Evolutionary conservation across 208 protist genomes (phyloP).

Genomic region (Crithidia expoeki): DNA sequence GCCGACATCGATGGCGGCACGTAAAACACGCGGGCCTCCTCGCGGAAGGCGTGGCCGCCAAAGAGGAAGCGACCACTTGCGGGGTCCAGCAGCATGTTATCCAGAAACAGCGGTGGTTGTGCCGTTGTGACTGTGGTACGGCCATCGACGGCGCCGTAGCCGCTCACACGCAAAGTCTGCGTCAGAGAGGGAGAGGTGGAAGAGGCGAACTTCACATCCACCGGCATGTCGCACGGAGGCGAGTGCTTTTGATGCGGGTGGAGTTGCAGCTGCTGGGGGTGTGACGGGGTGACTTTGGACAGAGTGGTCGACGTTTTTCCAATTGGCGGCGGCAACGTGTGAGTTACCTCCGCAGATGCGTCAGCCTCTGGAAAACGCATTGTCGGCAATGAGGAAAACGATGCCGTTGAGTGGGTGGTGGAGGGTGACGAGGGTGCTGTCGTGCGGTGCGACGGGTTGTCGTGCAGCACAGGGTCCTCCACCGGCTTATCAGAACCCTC

Average conservation of each 20-base stretch:
- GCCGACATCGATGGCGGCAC: conserved; percentile 6
- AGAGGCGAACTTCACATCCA: neutral
- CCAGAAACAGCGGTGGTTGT: conserved; percentile 60
- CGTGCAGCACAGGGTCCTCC: neutral
- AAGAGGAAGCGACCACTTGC: conserved; percentile 59
- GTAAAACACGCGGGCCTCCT: conserved; percentile 71
- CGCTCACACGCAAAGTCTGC: neutral
- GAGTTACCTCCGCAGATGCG: neutral
- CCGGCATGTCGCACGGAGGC: neutral
- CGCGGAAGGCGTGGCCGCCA: conserved; percentile 59
- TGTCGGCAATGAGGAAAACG: neutral
- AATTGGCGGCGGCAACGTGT: neutral
- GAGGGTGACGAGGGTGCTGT: neutral
- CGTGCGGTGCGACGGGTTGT: neutral
- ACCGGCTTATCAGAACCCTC: neutral
- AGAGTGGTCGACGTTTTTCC: neutral
- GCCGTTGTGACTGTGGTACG: conserved; percentile 36
- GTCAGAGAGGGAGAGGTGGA: neutral
- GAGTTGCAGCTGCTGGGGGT: neutral
- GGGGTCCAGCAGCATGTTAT: conserved; percentile 73
- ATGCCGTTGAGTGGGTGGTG: neutral
- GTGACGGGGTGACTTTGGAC: neutral
- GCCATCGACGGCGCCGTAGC: neutral
- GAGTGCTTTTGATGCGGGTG: neutral
- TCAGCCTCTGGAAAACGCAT: neutral